A percentile compares a stretch with the other conserved stretches of the same genome.
These are phyloP conservation scores for Hyaloscypha hepaticicola DNA, from an alignment of 495 filamentous ascomycete genomes.

Conservation along the genomic window DNA sequence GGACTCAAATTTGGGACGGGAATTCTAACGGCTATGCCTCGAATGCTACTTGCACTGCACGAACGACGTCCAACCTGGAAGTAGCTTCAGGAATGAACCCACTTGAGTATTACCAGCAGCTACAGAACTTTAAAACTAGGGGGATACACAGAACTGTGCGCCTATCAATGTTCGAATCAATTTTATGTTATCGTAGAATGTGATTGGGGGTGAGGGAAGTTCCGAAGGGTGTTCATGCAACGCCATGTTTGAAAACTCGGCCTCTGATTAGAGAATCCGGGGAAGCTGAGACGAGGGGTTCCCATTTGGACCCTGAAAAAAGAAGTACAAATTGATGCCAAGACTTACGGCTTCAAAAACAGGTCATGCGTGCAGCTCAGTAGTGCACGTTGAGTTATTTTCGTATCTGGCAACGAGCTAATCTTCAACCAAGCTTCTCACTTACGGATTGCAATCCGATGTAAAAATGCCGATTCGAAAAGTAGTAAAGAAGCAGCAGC, in stretches of 20 bases:
- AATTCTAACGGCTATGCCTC: too few relatives aligned
- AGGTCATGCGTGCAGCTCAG: neutral
- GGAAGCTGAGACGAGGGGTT: neutral
- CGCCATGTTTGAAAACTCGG: neutral
- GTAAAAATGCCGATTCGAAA: neutral
- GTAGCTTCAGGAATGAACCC: too few relatives aligned
- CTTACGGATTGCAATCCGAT: neutral
- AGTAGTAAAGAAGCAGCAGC: neutral
- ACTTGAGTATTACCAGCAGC: too few relatives aligned
- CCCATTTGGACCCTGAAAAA: neutral
- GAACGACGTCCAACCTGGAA: too few relatives aligned
- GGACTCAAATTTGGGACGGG: too few relatives aligned
- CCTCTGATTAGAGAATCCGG: neutral
- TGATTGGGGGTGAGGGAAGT: neutral
- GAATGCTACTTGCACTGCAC: too few relatives aligned
- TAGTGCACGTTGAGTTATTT: too few relatives aligned
- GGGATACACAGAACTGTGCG: neutral
- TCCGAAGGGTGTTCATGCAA: too few relatives aligned
- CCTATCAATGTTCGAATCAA: neutral
- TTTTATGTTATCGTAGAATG: too few relatives aligned
- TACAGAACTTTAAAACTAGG: neutral
- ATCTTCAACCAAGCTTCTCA: neutral
- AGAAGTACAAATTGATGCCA: neutral
- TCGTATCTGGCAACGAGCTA: too few relatives aligned
- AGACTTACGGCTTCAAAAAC: neutral